Base-by-base conservation (phyloP, 768 basidiomycete genomes). In the Leccinum olivaceopallidum region DNA sequence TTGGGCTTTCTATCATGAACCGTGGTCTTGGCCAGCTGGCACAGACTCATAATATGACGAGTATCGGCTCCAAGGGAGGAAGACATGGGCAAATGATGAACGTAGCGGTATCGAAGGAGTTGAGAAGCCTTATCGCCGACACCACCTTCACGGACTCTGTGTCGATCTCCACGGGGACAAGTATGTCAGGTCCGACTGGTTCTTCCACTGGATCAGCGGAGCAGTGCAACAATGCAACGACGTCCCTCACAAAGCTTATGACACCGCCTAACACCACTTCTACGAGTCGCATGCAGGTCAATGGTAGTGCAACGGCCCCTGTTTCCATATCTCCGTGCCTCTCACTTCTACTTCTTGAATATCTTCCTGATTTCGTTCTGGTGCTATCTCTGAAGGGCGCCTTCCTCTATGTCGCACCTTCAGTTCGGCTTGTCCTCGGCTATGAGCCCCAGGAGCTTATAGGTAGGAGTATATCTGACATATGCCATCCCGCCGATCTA, bases 301-400 rank as follows among this genome's bases (percentile, higher is more conserved):
- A 55, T 14, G 59, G 55, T 42, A 57, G 59, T 59, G 42, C 58
- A 69, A 75, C 36, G 65, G 62, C 59, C 62, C 73, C 79, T 2
- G 71, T 89, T n/a, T 82, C 83, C 47, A 71, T 85, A 53, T 69
- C 71, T 10, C 71, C 71, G 14, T 62, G 66, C 2, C 68, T 72
- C 16, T 71, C 71, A 1, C 72, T 72, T 47, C 70, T 90, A 18
- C 76, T 92, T 49, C 83, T 92, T 57, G 83, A 84, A 66, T 76
- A 78, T 30, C 74, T 79, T 6, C 85, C 88, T 3, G 96, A 98
- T 72, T 92, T 96, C 71, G 78, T 97, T 24, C 89, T 91, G 69
- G 95, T 98, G 57, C 81, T 99, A 44, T 94, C 92, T 3, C 85
- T 97, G 66, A 95, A 98, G 70, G 96, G 96, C 30, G 80, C 83